Evolutionary conservation across 257 asterid species (phyloP).

Genomic region (Solanum clarkiae): DNA sequence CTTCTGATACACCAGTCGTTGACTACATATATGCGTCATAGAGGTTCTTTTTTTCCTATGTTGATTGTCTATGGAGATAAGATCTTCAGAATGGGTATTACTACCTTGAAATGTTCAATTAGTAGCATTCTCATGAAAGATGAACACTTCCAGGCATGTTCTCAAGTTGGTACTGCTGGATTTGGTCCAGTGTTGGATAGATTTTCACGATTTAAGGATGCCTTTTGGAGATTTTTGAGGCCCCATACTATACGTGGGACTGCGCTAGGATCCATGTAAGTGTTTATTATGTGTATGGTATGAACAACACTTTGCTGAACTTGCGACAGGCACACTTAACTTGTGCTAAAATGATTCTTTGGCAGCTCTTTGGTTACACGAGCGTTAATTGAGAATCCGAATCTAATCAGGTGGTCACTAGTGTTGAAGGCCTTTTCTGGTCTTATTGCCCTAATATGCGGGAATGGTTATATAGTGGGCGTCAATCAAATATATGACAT

Average conservation of each 20-base stretch:
- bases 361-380: conserved; percentile 79
- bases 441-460: conserved; percentile 84
- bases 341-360: background rate
- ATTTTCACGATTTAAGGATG: conserved; percentile 57
- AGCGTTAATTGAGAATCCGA: conserved; percentile 88
- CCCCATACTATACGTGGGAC: conserved; percentile 99
- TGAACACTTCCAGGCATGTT: conserved; percentile 58
- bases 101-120: background rate
- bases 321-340: background rate
- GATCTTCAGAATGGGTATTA: background rate
- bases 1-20: background rate
- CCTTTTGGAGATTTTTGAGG: conserved; percentile 96
- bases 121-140: conserved; percentile 25
- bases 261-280: conserved; percentile 84
- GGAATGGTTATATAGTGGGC: conserved; percentile 96
- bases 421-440: conserved; percentile 74
- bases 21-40: background rate
- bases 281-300: background rate
- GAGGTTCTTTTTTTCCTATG: background rate
- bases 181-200: conserved; percentile 45
- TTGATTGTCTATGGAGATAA: background rate
- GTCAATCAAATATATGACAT: conserved; percentile 95
- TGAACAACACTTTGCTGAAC: background rate
- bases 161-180: conserved; percentile 76
- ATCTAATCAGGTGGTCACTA: conserved; percentile 87